These are phyloP conservation scores for Alternaria alternata DNA, from an alignment of 2,329 filamentous ascomycete genomes.

Conservation along the genomic window DNA sequence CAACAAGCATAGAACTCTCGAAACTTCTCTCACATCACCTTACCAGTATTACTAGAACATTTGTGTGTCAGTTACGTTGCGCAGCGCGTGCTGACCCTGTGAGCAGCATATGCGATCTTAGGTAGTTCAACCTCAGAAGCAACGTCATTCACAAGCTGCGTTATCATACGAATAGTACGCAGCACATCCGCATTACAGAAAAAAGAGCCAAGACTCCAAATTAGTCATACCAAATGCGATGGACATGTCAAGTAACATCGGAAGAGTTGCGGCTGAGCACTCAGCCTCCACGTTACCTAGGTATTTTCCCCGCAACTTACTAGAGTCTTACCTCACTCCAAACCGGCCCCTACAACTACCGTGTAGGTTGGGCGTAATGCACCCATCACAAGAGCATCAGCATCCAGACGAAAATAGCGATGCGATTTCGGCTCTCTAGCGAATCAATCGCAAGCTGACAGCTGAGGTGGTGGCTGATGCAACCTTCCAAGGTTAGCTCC, in stretches of 20 bases:
- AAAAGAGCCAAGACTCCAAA: neutral
- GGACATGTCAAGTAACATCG: neutral
- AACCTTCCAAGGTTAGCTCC: neutral
- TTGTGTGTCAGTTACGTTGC: neutral
- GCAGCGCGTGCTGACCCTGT: neutral
- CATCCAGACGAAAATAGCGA: conserved; percentile 6
- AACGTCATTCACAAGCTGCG: neutral
- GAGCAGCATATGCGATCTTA: neutral
- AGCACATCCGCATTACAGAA: neutral
- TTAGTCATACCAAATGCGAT: neutral
- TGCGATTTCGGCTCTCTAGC: neutral
- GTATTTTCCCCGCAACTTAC: conserved; percentile 4
- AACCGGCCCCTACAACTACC: neutral
- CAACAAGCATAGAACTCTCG: neutral
- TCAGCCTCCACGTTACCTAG: neutral
- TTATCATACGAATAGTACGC: neutral
- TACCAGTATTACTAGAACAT: neutral
- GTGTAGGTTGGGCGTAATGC: neutral
- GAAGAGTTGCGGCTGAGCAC: neutral
- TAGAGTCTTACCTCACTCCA: neutral
- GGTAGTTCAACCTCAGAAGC: neutral
- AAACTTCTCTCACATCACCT: neutral
- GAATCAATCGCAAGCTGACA: conserved; percentile 2
- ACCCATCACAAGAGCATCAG: neutral
- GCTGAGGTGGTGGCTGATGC: conserved; percentile 3